Base-by-base conservation (phyloP, 306 rosid genomes). In the Carpinus fangiana region DNA sequence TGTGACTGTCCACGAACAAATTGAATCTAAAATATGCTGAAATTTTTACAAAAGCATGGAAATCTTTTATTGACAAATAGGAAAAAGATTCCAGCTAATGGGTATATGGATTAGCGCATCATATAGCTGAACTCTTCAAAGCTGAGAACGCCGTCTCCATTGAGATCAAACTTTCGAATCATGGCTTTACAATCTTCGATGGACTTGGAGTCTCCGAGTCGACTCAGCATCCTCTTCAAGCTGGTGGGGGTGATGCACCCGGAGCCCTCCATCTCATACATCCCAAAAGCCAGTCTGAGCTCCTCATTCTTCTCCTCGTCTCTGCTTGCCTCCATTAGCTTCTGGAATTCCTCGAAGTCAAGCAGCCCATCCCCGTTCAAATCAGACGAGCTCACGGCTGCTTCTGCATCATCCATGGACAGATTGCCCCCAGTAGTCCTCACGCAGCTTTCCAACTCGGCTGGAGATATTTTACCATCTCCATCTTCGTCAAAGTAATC, bases 111-210 rank as follows among this genome's bases (percentile, higher is more conserved):
- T 18, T 56, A 70, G 26, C 77, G 76, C 83, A 79, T 75, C 86
- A 83, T 83, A 31, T 20, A 16, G 11, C 43, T 11, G 74, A 84
- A 84, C 82, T 84, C 84, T 4, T 84, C 79, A 46, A 84, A 84
- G 73, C 50, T 76, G 54, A 84, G 82, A 43, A 80, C 79, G 14
- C 87, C 87, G 47, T 84, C 87, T 36, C 82, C 87, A 53, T 84
- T 84, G 66, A 80, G 69, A 62, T 84, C 87, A 34, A 76, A 84
- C 45, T 1, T 56, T 7, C 75, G 20, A 36, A 84, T 80, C 73
- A 84, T 84, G 45, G 53, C 55, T 59, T 73, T 73, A 76, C 87
- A 84, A 10, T 80, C 79, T 0, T 76, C 76, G 0, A 77, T 48
- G 50, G 82, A 72, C 13, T 57, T 79, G 0, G 84, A 73, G 67